Evolutionary conservation across 257 asterid species (phyloP), one percentile per base, ranked within the genome.

Genomic region (Przewalskia tangutica): DNA sequence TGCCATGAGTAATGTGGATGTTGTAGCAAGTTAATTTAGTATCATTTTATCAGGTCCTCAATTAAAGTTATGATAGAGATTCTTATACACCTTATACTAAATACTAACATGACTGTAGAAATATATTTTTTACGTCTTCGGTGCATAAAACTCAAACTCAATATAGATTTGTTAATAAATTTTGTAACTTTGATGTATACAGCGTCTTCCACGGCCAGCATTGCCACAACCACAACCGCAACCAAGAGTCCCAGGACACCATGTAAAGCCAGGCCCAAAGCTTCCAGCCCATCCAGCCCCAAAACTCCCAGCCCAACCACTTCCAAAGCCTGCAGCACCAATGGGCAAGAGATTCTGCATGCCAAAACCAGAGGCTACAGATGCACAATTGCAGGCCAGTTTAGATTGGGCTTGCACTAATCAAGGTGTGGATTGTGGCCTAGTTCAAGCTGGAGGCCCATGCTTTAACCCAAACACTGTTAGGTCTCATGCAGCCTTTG

Each of bases 331-430:
- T 3, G 27, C 91, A 27, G 42, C 65, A 27, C 87, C 90, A 1
- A 66, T 82, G 64, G 90, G 80, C 79, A 90, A 89, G 86, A 88
- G 89, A 77, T 95, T 95, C 89, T 95, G 98, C 17, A 88, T 93
- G 81, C 91, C 97, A 0, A 95, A 89, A 89, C 58, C 85, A 0
- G 87, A 59, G 6, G 93, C 88, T 2, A 84, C 82, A 1, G 88
- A 87, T 4, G 85, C 85, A 0, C 86, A 82, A 17, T 68, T 95
- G 81, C 98, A 93, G 84, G 85, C 86, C 2, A 89, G 87, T 84
- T 84, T 95, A 64, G 84, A 92, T 85, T 95, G 88, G 38, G 91
- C 89, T 1, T 93, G 97, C 83, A 86, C 90, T 88, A 92, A 90
- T 58, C 88, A 87, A 3, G 81, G 93, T 3, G 65, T 88, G 27